Evolutionary conservation across 2,329 filamentous ascomycete genomes (phyloP), one percentile per base, ranked within the genome.

Genomic region (Clarireedia monteithiana): DNA sequence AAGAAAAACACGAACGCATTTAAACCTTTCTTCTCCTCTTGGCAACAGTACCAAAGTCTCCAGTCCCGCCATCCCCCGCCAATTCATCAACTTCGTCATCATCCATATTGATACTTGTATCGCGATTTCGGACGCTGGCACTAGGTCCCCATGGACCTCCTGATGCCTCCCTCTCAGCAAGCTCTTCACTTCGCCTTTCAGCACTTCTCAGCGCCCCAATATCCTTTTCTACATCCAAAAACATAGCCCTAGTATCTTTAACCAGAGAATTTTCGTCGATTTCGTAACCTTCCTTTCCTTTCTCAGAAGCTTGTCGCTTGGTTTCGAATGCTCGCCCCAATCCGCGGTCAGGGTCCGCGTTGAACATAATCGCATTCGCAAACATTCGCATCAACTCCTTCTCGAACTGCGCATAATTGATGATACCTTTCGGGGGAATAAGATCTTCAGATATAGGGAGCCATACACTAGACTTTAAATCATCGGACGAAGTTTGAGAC

Each of bases 361-460:
- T 97, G 76, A 96, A 99, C 94, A 99, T 97, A 71, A 96, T 88
- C 17, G 94, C 92, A 67, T 97, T 97, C 63, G 91, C 90, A 70
- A 97, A 96, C 89, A 97, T 96, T 65, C 95, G 88, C 64, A 95
- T 89, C 10, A 97, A 76, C 70, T 97, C 92, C 62, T 91, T 89
- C 71, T 97, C 92, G 15, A 97, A 78, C 69, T 97, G 94, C 1
- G 87, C 84, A 50, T 88, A 91, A 71, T 97, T 97, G 71, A 97
- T 89, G 64, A 97, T 96, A 20, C 85, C 89, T 64, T 85, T 89
- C 0, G 94, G 92, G 2, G 92, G 89, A 2, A 92, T 78, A 26
- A 96, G 76, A 56, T 96, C 89, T 50, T 85, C 80, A 2, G 82
- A 86, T 56, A 88, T 80, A 7, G 88, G 83, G 6, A 92, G 73